phyloP scores from a whole-genome alignment of 2,329 filamentous ascomycete species.

The Aspergillus ruber region DNA sequence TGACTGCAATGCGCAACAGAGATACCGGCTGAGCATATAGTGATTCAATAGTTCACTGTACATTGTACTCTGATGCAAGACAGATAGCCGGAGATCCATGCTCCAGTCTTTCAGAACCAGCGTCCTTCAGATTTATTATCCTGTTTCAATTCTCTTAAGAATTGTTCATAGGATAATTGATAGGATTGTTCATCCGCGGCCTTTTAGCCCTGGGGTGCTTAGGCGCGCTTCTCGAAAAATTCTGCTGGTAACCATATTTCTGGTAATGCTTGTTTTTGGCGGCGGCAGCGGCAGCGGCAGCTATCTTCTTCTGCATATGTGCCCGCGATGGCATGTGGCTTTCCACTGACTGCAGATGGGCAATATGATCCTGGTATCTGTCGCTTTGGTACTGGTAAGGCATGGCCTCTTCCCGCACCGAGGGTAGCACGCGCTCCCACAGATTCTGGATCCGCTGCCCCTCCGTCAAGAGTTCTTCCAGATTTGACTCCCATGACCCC shows the following conservation, averaged over 20 bases:
- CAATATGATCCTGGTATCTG: background rate
- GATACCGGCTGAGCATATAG: too few species aligned
- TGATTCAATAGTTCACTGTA: too few species aligned
- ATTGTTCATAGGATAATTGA: too few species aligned
- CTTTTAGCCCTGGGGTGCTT: background rate
- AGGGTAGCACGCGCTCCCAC: background rate
- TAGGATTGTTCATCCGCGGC: background rate
- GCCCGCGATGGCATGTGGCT: background rate
- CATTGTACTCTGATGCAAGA: too few species aligned
- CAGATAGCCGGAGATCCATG: too few species aligned
- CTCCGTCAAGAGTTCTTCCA: background rate
- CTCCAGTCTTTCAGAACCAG: too few species aligned
- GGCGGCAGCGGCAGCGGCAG: too few species aligned
- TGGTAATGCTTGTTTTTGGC: background rate
- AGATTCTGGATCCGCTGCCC: background rate
- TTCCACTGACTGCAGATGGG: background rate
- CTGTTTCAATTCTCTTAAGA: too few species aligned
- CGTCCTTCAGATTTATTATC: too few species aligned
- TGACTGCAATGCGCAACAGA: too few species aligned
- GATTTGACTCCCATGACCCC: background rate
- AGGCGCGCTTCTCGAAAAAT: background rate
- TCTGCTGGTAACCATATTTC: background rate
- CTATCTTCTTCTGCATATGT: background rate
- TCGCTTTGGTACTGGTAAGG: background rate
- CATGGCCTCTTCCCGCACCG: background rate